Percentiles rank a stretch among this genome's conserved stretches.
Conservation (phyloP, 179 eudicot species). For the Dionaea muscipula region DNA sequence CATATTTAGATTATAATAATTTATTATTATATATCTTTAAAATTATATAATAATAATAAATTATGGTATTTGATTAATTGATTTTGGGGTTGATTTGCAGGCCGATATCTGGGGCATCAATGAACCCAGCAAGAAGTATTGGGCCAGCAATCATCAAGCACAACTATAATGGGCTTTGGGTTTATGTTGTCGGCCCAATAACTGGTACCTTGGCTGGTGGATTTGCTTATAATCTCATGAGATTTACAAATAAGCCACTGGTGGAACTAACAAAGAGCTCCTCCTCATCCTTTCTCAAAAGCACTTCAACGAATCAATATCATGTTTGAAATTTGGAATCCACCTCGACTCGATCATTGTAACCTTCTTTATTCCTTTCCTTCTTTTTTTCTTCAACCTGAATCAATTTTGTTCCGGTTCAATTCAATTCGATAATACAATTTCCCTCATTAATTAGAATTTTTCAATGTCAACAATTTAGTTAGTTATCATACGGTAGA, state of each 20-base stretch:
- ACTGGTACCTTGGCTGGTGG: conserved; percentile 48
- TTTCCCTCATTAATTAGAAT: no score
- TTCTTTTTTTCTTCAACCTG: no score
- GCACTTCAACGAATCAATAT: not conserved
- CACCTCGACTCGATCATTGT: not conserved
- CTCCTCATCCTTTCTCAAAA: conserved; percentile 8
- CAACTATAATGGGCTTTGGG: conserved; percentile 49
- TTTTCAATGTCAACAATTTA: no score
- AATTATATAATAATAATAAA: no score
- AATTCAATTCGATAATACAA: no score
- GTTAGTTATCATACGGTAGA: no score
- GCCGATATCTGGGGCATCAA: conserved; percentile 64
- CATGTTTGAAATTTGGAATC: not conserved
- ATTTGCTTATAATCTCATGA: conserved; percentile 28
- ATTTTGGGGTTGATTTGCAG: no score
- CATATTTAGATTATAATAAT: no score
- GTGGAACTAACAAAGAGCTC: conserved; percentile 17
- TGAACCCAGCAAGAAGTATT: conserved; percentile 75
- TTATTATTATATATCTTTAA: no score
- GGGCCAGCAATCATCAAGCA: conserved; percentile 59
- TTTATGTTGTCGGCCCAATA: conserved; percentile 50
- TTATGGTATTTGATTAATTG: no score
- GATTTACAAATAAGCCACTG: conserved; percentile 27
- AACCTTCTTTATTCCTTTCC: no score
- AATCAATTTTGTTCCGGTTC: no score